Evolutionary conservation across 495 filamentous ascomycete genomes (phyloP).

Genomic region (Letharia columbiana): DNA sequence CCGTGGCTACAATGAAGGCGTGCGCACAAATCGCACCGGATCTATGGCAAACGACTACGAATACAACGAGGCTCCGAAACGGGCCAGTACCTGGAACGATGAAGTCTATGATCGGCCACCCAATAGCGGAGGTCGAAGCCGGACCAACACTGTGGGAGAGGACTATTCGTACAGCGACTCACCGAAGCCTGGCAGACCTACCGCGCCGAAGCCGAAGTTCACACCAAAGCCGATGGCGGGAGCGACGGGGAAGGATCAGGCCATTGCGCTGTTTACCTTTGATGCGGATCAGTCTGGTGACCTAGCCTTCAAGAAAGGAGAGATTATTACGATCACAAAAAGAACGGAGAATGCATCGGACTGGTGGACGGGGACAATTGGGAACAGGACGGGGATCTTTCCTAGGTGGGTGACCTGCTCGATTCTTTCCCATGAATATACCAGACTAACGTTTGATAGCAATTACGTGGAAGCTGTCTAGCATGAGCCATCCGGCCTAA

Average conservation of each 20-base stretch:
- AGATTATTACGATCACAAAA: conserved; percentile 94
- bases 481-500: neutral
- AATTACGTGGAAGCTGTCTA: conserved; percentile 26
- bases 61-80: conserved; percentile 55
- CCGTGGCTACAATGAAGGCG: conserved; percentile 66
- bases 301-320: conserved; percentile 92
- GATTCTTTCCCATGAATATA: neutral
- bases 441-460: conserved; percentile 13
- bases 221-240: conserved; percentile 48
- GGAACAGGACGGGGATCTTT: conserved; percentile 56
- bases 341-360: conserved; percentile 85
- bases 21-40: conserved; percentile 50
- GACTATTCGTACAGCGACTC: conserved; percentile 55
- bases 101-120: conserved; percentile 70
- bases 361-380: conserved; percentile 75
- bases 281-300: conserved; percentile 91
- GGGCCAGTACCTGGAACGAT: conserved; percentile 80
- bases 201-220: conserved; percentile 83
- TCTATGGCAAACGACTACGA: conserved; percentile 46
- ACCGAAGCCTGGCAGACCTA: conserved; percentile 52
- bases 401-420: conserved; percentile 31
- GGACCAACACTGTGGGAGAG: conserved; percentile 44
- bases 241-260: conserved; percentile 69
- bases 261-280: conserved; percentile 82
- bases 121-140: conserved; percentile 35